phyloP scores from a whole-genome alignment of 2,329 filamentous ascomycete species.

The Diaporthe sp. region DNA sequence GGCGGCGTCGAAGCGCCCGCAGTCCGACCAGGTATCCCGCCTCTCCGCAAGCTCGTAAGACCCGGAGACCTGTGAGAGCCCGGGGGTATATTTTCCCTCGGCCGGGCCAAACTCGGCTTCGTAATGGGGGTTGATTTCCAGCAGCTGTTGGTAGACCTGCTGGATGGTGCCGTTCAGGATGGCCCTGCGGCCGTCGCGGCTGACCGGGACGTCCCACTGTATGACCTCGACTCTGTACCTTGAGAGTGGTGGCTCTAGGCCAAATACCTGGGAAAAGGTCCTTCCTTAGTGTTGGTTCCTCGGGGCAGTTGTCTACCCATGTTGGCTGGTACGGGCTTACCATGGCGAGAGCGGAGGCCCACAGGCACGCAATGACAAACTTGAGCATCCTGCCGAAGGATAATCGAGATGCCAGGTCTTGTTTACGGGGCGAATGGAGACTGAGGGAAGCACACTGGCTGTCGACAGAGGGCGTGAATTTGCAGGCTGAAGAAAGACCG shows the following conservation, averaged over 20 bases:
- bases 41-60: neutral
- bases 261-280: neutral
- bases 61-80: too few relatives aligned
- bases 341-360: neutral
- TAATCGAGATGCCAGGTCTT: too few relatives aligned
- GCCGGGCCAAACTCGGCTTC: neutral
- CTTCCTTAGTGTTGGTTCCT: neutral
- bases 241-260: neutral
- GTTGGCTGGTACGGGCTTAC: neutral
- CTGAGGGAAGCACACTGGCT: too few relatives aligned
- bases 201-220: neutral
- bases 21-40: neutral
- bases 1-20: neutral
- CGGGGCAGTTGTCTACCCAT: too few relatives aligned
- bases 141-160: neutral
- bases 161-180: neutral
- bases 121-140: neutral
- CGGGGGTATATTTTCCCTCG: too few relatives aligned
- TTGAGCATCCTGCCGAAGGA: neutral
- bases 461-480: neutral
- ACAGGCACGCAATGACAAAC: neutral
- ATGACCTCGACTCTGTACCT: neutral
- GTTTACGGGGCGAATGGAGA: accelerated
- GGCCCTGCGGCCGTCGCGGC: neutral
- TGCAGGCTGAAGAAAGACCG: neutral